These are phyloP conservation scores for Alternaria triticimaculans DNA, from an alignment of 2,329 filamentous ascomycete species.

Conservation along the genomic window DNA sequence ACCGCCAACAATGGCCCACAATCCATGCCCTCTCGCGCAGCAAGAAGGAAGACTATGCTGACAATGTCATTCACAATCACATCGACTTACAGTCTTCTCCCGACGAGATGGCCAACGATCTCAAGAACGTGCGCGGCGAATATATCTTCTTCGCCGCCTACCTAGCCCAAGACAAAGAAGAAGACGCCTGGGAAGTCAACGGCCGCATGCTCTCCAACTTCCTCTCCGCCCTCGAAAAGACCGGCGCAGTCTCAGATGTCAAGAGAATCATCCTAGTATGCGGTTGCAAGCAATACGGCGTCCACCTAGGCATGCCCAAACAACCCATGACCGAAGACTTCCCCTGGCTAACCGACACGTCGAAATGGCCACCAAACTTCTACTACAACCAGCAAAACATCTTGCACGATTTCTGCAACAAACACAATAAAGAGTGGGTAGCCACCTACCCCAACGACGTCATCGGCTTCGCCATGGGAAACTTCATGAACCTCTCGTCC, in stretches of 20 bases:
- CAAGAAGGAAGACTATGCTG: slow-evolving; percentile 46
- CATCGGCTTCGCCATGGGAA: slow-evolving; percentile 51
- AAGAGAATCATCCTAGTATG: slow-evolving; percentile 59
- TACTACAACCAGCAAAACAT: slow-evolving; percentile 59
- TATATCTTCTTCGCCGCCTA: slow-evolving; percentile 56
- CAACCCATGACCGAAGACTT: slow-evolving; percentile 58
- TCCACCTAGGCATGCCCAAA: slow-evolving; percentile 58
- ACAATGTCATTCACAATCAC: slow-evolving; percentile 48
- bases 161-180: slow-evolving; percentile 46
- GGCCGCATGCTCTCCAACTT: slow-evolving; percentile 58
- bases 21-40: slow-evolving; percentile 52
- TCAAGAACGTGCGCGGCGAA: slow-evolving; percentile 47
- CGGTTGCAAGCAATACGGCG: slow-evolving; percentile 61
- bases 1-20: slow-evolving; percentile 46
- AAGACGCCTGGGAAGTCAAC: slow-evolving; percentile 49
- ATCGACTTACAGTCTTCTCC: slow-evolving; percentile 48
- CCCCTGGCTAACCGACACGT: slow-evolving; percentile 50
- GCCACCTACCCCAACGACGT: slow-evolving; percentile 57
- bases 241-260: slow-evolving; percentile 50
- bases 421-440: slow-evolving; percentile 50
- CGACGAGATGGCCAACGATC: slow-evolving; percentile 48
- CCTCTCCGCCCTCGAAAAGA: slow-evolving; percentile 54
- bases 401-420: slow-evolving; percentile 41
- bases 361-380: slow-evolving; percentile 53
- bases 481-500: slow-evolving; percentile 47